Evolutionary conservation across 2,329 filamentous ascomycete species (phyloP).

Genomic region (Trichoderma harzianum): DNA sequence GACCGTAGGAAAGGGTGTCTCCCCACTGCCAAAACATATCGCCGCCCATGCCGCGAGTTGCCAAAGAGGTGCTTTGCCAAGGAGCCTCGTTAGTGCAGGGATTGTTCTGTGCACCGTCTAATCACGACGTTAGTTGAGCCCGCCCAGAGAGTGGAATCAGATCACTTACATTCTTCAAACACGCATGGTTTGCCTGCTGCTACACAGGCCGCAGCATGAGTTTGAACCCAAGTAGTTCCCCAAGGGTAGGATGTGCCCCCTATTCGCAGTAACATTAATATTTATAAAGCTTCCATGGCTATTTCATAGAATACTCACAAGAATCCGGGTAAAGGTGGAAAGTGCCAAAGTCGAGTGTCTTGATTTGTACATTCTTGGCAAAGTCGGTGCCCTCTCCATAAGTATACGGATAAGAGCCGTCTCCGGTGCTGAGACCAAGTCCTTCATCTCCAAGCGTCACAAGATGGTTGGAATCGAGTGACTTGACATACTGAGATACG

Average conservation of each 20-base stretch:
- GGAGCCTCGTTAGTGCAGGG: constrained; percentile 47
- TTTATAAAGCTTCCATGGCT: no score
- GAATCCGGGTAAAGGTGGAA: constrained; percentile 32
- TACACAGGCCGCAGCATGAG: constrained; percentile 29
- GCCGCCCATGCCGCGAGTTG: constrained; percentile 31
- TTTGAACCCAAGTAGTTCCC: constrained; percentile 23
- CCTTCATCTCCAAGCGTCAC: constrained; percentile 60
- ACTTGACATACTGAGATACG: constrained; percentile 57
- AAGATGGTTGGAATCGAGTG: constrained; percentile 59
- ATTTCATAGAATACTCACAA: constrained; percentile 23
- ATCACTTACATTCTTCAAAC: constrained; percentile 33
- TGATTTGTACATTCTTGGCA: constrained; percentile 47
- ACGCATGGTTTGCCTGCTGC: constrained; percentile 31
- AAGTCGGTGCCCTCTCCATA: constrained; percentile 51
- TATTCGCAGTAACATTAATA: background rate
- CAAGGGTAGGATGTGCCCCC: constrained; percentile 21
- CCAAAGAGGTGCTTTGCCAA: constrained; percentile 36
- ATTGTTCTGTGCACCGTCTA: constrained; percentile 26
- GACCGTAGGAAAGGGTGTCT: constrained; percentile 40
- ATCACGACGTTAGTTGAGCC: background rate
- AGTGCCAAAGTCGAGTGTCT: constrained; percentile 48
- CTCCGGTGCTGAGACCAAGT: constrained; percentile 41
- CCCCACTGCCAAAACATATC: constrained; percentile 43
- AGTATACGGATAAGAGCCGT: constrained; percentile 51
- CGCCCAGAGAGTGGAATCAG: background rate